Conservation (phyloP, 2,329 filamentous ascomycete species). For the Paraconiothyrium sp. region DNA sequence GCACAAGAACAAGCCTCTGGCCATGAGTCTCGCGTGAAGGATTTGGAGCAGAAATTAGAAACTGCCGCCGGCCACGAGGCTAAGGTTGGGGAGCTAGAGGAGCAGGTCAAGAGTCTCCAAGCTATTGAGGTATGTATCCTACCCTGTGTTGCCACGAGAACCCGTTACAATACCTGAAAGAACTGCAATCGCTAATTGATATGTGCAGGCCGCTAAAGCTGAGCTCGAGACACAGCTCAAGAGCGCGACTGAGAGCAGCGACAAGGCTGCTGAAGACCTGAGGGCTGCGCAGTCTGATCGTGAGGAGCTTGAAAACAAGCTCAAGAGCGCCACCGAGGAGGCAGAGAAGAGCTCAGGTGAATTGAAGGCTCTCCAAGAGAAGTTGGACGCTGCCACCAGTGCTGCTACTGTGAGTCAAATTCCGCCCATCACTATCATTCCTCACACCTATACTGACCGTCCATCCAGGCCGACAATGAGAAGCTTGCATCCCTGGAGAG, state of each 20-base stretch:
- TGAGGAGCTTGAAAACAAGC: conserved; percentile 18
- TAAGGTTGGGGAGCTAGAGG: conserved; percentile 15
- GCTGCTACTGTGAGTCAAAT: conserved; percentile 12
- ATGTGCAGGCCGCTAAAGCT: conserved; percentile 11
- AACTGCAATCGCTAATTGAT: background rate
- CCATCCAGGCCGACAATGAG: background rate
- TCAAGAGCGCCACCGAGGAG: conserved; percentile 11
- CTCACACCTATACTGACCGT: background rate
- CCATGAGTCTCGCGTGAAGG: conserved; percentile 29
- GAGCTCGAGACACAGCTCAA: conserved; percentile 23
- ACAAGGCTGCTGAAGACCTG: conserved; percentile 7
- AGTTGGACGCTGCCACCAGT: conserved; percentile 16
- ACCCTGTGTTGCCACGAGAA: background rate
- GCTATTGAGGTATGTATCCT: conserved; percentile 6
- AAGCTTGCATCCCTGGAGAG: conserved; percentile 2
- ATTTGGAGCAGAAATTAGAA: conserved; percentile 27
- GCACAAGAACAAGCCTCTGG: conserved; percentile 12
- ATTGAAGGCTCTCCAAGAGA: conserved; percentile 4
- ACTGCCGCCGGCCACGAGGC: conserved; percentile 32
- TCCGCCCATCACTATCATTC: background rate
- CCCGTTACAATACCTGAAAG: no score
- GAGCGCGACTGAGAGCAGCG: conserved; percentile 4
- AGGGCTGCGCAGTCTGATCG: conserved; percentile 10
- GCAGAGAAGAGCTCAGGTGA: conserved; percentile 2
- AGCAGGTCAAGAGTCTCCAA: conserved; percentile 12